phyloP scores from a whole-genome alignment of 2,329 filamentous ascomycete species.

The Aspergillus arachidicola region DNA sequence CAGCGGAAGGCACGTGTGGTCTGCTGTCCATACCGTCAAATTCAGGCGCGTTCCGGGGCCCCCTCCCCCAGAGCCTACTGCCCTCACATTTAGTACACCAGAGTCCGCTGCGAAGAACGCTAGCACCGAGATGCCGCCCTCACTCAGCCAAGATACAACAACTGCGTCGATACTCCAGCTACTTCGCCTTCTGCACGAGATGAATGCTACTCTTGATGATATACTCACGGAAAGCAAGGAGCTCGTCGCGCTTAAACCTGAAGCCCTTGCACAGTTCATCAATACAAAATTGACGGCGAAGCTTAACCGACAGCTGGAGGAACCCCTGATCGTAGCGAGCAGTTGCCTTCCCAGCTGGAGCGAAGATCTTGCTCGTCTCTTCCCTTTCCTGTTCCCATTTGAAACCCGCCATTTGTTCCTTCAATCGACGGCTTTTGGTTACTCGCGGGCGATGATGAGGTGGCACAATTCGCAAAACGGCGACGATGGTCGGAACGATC shows the following conservation, averaged over 20 bases:
- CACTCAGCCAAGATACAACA: slow-evolving; percentile 78
- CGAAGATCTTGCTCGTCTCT: slow-evolving; percentile 88
- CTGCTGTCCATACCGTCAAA: slow-evolving; percentile 84
- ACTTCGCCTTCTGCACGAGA: slow-evolving; percentile 84
- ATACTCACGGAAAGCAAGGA: slow-evolving; percentile 79
- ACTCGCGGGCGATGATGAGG: slow-evolving; percentile 93
- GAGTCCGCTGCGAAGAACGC: slow-evolving; percentile 54
- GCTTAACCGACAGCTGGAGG: slow-evolving; percentile 92
- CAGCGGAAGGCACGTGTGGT: slow-evolving; percentile 80
- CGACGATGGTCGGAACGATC: slow-evolving; percentile 78
- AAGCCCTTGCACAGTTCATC: slow-evolving; percentile 91
- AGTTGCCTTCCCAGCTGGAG: slow-evolving; percentile 96
- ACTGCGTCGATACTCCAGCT: slow-evolving; percentile 86
- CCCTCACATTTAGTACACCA: slow-evolving; percentile 59
- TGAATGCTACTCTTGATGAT: slow-evolving; percentile 93
- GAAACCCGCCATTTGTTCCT: slow-evolving; percentile 96
- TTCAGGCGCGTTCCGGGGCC: slow-evolving; percentile 86
- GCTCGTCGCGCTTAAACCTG: slow-evolving; percentile 69
- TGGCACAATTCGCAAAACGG: slow-evolving; percentile 91
- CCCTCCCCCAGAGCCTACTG: slow-evolving; percentile 70
- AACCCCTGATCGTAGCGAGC: slow-evolving; percentile 94
- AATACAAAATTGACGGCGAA: slow-evolving; percentile 98
- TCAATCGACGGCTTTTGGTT: slow-evolving; percentile 97
- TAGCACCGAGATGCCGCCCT: slow-evolving; percentile 69
- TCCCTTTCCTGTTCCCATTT: slow-evolving; percentile 97